Evolutionary conservation across 192 early-diverging fungal genomes (phyloP).

Genomic region (Spizellomyces punctatus): DNA sequence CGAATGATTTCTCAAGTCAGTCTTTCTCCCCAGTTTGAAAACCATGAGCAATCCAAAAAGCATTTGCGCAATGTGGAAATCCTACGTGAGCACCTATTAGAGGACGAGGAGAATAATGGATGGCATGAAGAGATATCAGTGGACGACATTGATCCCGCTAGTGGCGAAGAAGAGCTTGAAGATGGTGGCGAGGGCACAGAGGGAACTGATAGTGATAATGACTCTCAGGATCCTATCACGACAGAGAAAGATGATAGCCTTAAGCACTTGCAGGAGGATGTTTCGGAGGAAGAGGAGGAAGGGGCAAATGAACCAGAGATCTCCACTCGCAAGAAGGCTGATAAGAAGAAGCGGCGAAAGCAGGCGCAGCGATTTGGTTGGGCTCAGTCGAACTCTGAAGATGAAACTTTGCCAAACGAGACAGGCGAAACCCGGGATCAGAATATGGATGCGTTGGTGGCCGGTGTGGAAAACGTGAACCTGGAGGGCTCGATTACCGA

Average conservation of each 20-base stretch:
- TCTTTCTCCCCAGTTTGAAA: constrained; percentile 60
- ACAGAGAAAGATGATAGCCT: not conserved
- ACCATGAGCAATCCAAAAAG: constrained; percentile 86
- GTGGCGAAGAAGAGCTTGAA: not conserved
- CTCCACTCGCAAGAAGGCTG: not conserved
- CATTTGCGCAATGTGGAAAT: constrained; percentile 79
- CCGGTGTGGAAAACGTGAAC: not conserved
- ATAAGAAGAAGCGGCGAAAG: constrained; percentile 14
- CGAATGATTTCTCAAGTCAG: not conserved
- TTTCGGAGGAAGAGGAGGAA: constrained; percentile 1
- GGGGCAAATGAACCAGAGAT: not conserved
- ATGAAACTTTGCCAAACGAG: not conserved
- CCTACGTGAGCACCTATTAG: constrained; percentile 73
- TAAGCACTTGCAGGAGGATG: constrained; percentile 19
- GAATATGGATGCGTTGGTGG: not conserved
- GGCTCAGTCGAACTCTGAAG: constrained; percentile 4
- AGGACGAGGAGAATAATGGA: constrained; percentile 31
- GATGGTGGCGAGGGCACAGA: not conserved
- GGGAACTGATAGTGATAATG: constrained; percentile 9
- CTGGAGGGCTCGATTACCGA: not conserved
- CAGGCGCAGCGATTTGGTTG: constrained; percentile 18
- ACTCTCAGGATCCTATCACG: not conserved
- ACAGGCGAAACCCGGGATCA: not conserved
- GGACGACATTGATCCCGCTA: constrained; percentile 10
- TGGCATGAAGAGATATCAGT: not conserved